phyloP scores from a whole-genome alignment of 139 green algal genomes.

The Picochlorum sp. region DNA sequence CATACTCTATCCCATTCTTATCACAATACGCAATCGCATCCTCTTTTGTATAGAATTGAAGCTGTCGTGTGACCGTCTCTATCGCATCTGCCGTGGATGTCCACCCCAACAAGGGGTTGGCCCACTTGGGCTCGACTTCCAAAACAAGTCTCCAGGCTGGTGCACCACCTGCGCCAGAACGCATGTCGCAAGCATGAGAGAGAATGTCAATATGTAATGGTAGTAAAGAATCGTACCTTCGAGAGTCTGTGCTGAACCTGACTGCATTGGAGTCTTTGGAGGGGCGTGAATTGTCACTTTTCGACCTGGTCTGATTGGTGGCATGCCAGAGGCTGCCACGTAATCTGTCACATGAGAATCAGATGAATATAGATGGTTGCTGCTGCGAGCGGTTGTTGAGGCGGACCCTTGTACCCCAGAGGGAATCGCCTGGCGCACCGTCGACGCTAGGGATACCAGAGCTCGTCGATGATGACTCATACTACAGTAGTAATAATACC shows the following conservation, averaged over 20 bases:
- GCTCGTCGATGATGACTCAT: no score
- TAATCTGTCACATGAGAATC: background rate
- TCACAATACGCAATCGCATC: constrained; percentile 40
- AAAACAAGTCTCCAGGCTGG: constrained; percentile 74
- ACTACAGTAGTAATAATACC: no score
- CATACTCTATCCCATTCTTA: constrained; percentile 68
- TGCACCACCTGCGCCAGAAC: constrained; percentile 16
- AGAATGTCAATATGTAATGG: background rate
- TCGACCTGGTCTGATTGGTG: background rate
- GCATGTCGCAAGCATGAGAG: background rate
- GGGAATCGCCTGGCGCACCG: no score
- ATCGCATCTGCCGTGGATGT: constrained; percentile 85
- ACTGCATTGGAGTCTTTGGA: constrained; percentile 52
- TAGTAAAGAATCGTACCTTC: constrained; percentile 2
- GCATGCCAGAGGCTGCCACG: constrained; percentile 6
- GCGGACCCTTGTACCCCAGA: no score
- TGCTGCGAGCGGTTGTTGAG: no score
- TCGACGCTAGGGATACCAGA: no score
- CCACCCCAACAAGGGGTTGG: constrained; percentile 96
- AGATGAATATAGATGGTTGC: background rate
- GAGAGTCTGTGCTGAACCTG: constrained; percentile 51
- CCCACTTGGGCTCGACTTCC: constrained; percentile 66
- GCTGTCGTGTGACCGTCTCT: constrained; percentile 58
- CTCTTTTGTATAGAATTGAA: constrained; percentile 59
- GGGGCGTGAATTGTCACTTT: constrained; percentile 66